Conservation (phyloP, 768 basidiomycete species). For the Austroboletus eburneus region DNA sequence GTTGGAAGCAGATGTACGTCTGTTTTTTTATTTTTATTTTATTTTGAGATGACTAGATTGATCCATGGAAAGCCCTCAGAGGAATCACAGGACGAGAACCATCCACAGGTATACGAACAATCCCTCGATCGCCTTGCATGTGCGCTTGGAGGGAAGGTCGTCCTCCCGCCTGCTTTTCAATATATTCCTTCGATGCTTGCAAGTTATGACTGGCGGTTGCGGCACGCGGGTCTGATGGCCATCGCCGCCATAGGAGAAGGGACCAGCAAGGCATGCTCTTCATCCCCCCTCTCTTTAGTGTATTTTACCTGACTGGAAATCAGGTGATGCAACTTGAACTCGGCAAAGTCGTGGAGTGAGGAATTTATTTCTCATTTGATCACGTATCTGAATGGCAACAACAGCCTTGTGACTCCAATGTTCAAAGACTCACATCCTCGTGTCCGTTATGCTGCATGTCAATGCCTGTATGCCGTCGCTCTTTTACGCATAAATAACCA, state of each 20-base stretch:
- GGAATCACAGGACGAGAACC: slow-evolving; percentile 55
- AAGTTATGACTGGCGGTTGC: slow-evolving; percentile 77
- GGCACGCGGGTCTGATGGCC: slow-evolving; percentile 85
- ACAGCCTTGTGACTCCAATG: slow-evolving; percentile 70
- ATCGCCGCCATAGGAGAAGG: slow-evolving; percentile 86
- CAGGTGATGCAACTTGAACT: slow-evolving; percentile 80
- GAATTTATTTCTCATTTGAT: not conserved
- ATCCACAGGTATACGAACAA: slow-evolving; percentile 78
- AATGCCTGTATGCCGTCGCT: slow-evolving; percentile 60
- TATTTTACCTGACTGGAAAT: not conserved
- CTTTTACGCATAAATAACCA: not conserved
- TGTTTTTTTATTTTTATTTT: slow-evolving; percentile 9
- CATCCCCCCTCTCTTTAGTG: not conserved
- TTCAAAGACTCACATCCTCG: slow-evolving; percentile 77
- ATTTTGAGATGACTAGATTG: slow-evolving; percentile 2
- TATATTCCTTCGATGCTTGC: slow-evolving; percentile 80
- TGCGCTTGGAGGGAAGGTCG: slow-evolving; percentile 69
- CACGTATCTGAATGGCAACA: not conserved
- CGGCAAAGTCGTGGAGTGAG: slow-evolving; percentile 77
- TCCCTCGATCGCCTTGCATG: slow-evolving; percentile 77
- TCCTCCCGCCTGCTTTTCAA: slow-evolving; percentile 78
- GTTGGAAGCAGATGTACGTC: slow-evolving; percentile 72
- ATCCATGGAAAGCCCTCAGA: slow-evolving; percentile 50
- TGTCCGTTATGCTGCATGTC: slow-evolving; percentile 74
- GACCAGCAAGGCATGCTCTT: slow-evolving; percentile 53